Conservation (phyloP, 768 basidiomycete species). For the Leucosporidium yakuticum region DNA sequence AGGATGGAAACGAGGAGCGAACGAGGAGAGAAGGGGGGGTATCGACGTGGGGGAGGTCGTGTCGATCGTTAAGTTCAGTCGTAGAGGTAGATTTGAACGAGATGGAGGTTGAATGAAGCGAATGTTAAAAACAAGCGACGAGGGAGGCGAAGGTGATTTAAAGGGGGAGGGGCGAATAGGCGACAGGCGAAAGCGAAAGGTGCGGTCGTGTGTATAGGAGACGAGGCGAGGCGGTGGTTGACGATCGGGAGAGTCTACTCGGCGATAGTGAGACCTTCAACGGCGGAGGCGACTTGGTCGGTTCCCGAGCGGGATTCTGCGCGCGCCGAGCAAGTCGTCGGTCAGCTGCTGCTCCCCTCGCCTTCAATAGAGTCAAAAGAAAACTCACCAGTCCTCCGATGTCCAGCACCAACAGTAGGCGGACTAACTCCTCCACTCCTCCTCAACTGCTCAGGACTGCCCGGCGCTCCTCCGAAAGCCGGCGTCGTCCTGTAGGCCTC, state of each 20-base stretch:
- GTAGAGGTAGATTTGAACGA: no score
- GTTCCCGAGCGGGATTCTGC: neutral
- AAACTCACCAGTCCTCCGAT: neutral
- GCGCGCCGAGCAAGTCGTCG: neutral
- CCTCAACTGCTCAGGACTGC: neutral
- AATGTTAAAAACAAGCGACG: no score
- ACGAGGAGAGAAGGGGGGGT: no score
- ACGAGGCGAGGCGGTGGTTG: neutral
- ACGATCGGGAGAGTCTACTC: neutral
- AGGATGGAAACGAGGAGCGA: no score
- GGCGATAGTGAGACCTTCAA: neutral
- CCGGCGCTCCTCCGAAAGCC: no score
- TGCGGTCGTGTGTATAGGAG: neutral
- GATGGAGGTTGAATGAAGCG: no score
- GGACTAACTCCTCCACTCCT: constrained; percentile 15
- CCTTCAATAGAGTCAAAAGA: neutral
- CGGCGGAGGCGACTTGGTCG: neutral
- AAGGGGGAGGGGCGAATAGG: no score
- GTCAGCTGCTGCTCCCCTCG: neutral
- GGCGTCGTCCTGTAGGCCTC: neutral
- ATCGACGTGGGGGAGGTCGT: no score
- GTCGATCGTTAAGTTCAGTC: no score
- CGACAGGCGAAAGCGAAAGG: no score
- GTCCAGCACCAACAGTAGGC: neutral
- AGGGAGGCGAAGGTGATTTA: no score